phyloP scores from a whole-genome alignment of 345 rosid species.

The Brassica napus region Da-Ae NC_063451.1:29651001-29651500 shows the following conservation, averaged over 20 bases:
- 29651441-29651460: neutral
- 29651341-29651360: neutral
- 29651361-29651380: neutral
- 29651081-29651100: neutral
- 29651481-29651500: too few relatives aligned
- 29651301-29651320: too few relatives aligned
- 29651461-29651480: too few relatives aligned
- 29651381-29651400: neutral
- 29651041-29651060: neutral
- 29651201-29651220: neutral
- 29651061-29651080: neutral
- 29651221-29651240: too few relatives aligned
- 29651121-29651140: neutral
- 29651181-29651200: constrained; percentile 20
- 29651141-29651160: too few relatives aligned
- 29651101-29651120: neutral
- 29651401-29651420: neutral
- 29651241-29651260: too few relatives aligned
- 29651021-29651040: constrained; percentile 19
- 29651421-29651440: neutral
- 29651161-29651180: too few relatives aligned
- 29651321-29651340: neutral
- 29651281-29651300: too few relatives aligned
- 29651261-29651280: too few relatives aligned
- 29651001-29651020: constrained; percentile 32